Percentiles rank a stretch among this genome's conserved stretches.
Evolutionary conservation across 2,329 filamentous ascomycete species (phyloP).

Genomic region (Fusarium austroafricanum): DNA sequence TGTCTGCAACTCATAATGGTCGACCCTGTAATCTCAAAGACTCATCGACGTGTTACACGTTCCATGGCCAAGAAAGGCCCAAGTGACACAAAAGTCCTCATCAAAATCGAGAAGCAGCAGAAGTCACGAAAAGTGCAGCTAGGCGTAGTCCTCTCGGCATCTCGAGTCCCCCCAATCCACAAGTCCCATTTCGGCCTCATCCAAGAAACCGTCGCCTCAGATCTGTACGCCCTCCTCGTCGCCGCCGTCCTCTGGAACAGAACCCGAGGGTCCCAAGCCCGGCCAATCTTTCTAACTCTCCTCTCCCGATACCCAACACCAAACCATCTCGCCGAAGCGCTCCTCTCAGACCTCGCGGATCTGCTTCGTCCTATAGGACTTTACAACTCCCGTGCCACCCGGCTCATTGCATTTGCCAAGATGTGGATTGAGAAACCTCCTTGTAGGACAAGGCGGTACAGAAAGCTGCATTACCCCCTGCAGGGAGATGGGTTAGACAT

Average conservation of each 20-base stretch:
- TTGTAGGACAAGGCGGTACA: constrained; percentile 3
- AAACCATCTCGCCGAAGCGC: neutral
- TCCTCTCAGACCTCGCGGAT: constrained; percentile 2
- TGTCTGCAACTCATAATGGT: neutral
- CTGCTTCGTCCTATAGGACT: constrained; percentile 28
- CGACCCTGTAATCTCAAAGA: accelerated
- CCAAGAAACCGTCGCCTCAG: constrained; percentile 21
- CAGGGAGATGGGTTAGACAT: constrained; percentile 6
- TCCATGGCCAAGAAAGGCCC: constrained; percentile 7
- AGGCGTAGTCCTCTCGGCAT: neutral
- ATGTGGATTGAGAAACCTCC: constrained; percentile 19
- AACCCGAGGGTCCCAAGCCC: constrained; percentile 25
- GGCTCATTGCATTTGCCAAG: constrained; percentile 29
- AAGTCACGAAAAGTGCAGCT: accelerated
- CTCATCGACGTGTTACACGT: neutral
- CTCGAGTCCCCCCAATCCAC: constrained; percentile 5
- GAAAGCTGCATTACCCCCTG: constrained; percentile 28
- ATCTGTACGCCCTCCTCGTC: constrained; percentile 23
- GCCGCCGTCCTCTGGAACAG: constrained; percentile 35
- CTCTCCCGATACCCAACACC: constrained; percentile 5
- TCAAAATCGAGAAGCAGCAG: neutral
- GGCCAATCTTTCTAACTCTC: neutral
- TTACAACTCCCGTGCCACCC: constrained; percentile 27
- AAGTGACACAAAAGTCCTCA: accelerated
- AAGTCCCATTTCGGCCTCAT: constrained; percentile 17